Percentiles rank a stretch among this genome's conserved stretches.
These are phyloP conservation scores for Amphibolis antarctica DNA, from an alignment of 106 monocot species.

Conservation along the genomic window DNA sequence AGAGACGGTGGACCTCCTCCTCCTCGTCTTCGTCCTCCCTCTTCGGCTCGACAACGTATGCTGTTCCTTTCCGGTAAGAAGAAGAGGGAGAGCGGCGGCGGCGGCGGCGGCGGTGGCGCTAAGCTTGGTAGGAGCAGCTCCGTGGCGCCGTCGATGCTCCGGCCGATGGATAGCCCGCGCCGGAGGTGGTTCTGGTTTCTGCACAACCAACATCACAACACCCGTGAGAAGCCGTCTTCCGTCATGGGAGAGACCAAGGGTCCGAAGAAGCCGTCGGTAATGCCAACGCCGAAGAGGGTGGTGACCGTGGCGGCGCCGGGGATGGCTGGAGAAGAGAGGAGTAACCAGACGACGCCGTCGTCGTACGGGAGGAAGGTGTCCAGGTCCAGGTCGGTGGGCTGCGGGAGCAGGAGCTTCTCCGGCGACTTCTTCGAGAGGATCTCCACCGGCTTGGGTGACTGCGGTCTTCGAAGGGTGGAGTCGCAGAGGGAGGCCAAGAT, in stretches of 20 bases:
- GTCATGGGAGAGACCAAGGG: background rate
- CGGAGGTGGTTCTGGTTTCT: constrained; percentile 6
- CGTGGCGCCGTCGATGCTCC: background rate
- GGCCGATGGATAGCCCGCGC: constrained; percentile 3
- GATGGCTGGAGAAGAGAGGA: background rate
- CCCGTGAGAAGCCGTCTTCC: background rate
- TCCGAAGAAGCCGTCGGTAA: background rate
- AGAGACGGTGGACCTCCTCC: background rate
- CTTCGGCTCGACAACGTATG: background rate
- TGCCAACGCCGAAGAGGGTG: background rate
- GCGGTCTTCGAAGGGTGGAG: constrained; percentile 27
- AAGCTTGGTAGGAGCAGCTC: background rate
- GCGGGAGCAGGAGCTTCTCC: constrained; percentile 39
- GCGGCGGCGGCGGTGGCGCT: background rate
- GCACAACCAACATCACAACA: background rate
- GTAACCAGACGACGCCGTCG: background rate
- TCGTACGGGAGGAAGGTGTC: constrained; percentile 18
- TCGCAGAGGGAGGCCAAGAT: constrained; percentile 27
- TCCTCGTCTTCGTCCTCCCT: background rate
- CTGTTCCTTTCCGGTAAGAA: background rate
- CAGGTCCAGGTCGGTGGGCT: constrained; percentile 38
- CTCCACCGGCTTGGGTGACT: constrained; percentile 35
- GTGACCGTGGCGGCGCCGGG: background rate
- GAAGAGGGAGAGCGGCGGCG: background rate
- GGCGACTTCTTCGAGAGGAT: constrained; percentile 32